Evolutionary conservation across 176 grass and related monocot species (phyloP).

Genomic region (Oryza meyeriana): DNA sequence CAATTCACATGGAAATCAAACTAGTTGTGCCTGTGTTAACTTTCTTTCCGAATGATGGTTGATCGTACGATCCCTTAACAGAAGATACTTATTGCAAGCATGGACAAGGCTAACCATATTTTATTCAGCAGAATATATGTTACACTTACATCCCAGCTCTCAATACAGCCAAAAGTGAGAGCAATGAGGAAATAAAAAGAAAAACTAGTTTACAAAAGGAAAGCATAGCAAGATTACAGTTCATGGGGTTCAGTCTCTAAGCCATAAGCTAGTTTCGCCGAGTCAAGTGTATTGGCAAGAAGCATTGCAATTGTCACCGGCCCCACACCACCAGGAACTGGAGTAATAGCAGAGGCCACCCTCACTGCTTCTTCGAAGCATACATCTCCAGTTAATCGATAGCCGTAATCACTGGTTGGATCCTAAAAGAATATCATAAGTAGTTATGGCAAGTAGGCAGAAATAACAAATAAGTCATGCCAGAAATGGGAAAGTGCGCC

Average conservation of each 20-base stretch:
- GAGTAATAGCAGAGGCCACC: conserved; percentile 79
- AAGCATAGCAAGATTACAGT: not conserved
- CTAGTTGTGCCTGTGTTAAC: not conserved
- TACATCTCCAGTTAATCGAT: conserved; percentile 78
- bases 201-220: conserved; percentile 42
- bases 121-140: conserved; percentile 7
- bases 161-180: conserved; percentile 7
- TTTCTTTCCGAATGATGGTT: not conserved
- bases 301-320: conserved; percentile 90
- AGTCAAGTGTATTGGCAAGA: conserved; percentile 83
- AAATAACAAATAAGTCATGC: not conserved
- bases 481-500: not conserved
- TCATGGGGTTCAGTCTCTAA: conserved; percentile 27
- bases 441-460: not conserved
- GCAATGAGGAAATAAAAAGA: not conserved
- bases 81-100: not conserved
- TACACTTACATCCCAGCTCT: conserved; percentile 25
- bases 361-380: conserved; percentile 86
- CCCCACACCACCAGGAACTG: conserved; percentile 91
- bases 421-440: conserved; percentile 48
- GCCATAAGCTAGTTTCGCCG: conserved; percentile 57
- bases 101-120: not conserved
- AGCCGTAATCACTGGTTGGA: conserved; percentile 68
- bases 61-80: not conserved
- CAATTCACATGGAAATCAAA: not conserved